These are phyloP conservation scores for Phytophthora vignae DNA, from an alignment of 352 stramenopile genomes.

Conservation along the genomic window DNA sequence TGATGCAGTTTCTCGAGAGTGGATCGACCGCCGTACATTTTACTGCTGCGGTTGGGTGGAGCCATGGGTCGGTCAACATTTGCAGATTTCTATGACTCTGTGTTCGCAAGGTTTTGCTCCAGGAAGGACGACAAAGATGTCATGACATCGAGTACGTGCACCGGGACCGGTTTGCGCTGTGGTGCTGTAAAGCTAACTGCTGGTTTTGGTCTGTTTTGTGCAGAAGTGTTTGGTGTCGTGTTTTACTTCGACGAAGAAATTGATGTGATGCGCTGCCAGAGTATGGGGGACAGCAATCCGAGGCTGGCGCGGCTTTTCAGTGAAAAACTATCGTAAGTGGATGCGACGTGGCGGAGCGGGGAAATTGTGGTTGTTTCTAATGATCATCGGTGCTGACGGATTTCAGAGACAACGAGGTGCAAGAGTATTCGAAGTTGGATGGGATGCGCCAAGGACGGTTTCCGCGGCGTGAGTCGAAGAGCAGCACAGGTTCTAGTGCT, in stretches of 20 bases:
- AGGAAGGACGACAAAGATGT: conserved; percentile 31
- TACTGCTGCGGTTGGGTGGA: conserved; percentile 59
- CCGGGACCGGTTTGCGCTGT: not conserved
- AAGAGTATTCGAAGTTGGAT: conserved; percentile 22
- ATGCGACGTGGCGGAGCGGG: not conserved
- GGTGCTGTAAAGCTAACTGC: not conserved
- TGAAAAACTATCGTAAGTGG: conserved; percentile 50
- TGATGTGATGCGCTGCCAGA: conserved; percentile 70
- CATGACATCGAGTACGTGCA: conserved; percentile 43
- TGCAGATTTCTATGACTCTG: conserved; percentile 63
- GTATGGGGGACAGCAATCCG: conserved; percentile 53
- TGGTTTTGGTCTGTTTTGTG: not conserved
- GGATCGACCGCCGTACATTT: conserved; percentile 53
- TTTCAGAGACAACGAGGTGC: conserved; percentile 36
- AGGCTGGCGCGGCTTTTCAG: conserved; percentile 44
- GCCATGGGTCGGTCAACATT: conserved; percentile 42
- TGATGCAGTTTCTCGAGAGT: conserved; percentile 40
- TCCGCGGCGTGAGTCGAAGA: conserved; percentile 13
- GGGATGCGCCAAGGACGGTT: conserved; percentile 2
- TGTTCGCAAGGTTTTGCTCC: conserved; percentile 51
- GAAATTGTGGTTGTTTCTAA: conserved; percentile 2
- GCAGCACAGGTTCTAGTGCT: conserved; percentile 7
- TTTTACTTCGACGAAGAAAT: conserved; percentile 75
- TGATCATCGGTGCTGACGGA: not conserved
- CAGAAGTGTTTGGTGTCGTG: conserved; percentile 69